Base-by-base conservation (phyloP, 2,329 filamentous ascomycete species). In the Aspergillus sp. region DNA sequence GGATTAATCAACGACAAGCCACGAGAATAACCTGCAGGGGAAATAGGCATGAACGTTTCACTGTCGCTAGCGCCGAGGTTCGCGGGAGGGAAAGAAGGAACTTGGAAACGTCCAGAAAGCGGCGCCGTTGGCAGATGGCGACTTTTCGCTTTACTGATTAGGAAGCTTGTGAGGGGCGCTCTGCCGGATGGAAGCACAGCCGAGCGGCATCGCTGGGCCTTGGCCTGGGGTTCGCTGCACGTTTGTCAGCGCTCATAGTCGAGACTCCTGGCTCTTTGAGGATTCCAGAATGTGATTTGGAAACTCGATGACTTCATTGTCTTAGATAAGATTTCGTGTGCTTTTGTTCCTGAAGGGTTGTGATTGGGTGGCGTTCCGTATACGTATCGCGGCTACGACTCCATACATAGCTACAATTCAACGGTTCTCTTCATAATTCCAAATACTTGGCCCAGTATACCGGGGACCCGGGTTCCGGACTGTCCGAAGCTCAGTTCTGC, bases 241-340 rank as follows among this genome's bases (percentile, higher is more conserved):
- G 52, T 61, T 61, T 61, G 59, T 61, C 59, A 61, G 59, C 59
- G 28, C 25, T 13, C 15, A 22, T 51, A 57, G 54, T 57, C 53
- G 31, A 56, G 54, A 57, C 59, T 41, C 17, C 17, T 52, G 43
- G 31, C 30, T 7, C 30, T 57, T 43, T 31, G 17, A 7, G 17
- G n/a, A 22, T 57, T 57, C 55, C 28, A 45, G 55, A 54, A 55
- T 47, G 41, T 31, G 15, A 41, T 30, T 30, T 51, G 25, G 31
- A 53, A 53, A 17, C 30, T 41, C 28, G 45, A 53, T 52, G 56
- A 58, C 56, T 47, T 58, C 48, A 53, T 58, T 19, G 9, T 38
- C 30, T 38, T 53, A 15, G 38, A 31, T 57, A n/a, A 41, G 13
- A 41, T 41, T 52, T 7, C 28, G 17, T n/a, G 11, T 53, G 55